Percentiles rank a stretch among this genome's conserved stretches.
Conservation (phyloP, 306 rosid species). For the Urtica urens region DNA sequence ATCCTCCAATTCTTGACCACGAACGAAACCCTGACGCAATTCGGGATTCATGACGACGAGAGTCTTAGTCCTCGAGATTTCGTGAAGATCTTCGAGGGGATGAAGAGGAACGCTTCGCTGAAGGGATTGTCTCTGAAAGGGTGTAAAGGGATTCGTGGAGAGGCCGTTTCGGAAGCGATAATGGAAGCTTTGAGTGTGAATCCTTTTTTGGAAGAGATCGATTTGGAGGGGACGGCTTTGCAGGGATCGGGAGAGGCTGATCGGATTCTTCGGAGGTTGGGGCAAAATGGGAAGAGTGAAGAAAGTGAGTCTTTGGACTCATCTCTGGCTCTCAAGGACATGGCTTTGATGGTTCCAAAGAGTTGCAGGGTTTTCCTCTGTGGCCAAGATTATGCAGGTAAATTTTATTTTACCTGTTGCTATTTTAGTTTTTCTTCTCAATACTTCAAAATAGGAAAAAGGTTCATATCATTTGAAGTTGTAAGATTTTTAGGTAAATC, state of each 20-base stretch:
- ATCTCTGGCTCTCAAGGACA: conserved; percentile 48
- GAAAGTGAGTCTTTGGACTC: conserved; percentile 70
- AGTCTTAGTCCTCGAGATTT: conserved; percentile 60
- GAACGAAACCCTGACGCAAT: conserved; percentile 51
- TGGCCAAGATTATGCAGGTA: conserved; percentile 88
- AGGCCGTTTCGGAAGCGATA: conserved; percentile 47
- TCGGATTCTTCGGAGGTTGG: conserved; percentile 56
- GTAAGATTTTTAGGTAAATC: too few species aligned
- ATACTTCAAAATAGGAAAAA: background rate
- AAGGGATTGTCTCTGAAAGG: conserved; percentile 61
- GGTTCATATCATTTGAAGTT: too few species aligned
- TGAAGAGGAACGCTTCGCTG: conserved; percentile 83
- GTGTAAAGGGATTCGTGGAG: conserved; percentile 75
- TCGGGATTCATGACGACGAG: conserved; percentile 69
- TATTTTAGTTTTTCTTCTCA: background rate
- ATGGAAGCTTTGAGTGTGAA: conserved; percentile 73
- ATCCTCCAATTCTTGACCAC: conserved; percentile 47
- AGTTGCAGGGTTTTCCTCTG: conserved; percentile 89
- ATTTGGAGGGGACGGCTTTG: conserved; percentile 71
- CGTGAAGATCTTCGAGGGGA: conserved; percentile 56
- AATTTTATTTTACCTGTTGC: background rate
- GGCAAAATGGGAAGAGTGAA: conserved; percentile 77
- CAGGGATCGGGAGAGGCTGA: conserved; percentile 61
- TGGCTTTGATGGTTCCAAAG: conserved; percentile 77
- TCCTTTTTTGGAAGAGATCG: conserved; percentile 93